phyloP scores from a whole-genome alignment of 1,284 basidiomycete genomes.

The Inonotus hispidus region DNA sequence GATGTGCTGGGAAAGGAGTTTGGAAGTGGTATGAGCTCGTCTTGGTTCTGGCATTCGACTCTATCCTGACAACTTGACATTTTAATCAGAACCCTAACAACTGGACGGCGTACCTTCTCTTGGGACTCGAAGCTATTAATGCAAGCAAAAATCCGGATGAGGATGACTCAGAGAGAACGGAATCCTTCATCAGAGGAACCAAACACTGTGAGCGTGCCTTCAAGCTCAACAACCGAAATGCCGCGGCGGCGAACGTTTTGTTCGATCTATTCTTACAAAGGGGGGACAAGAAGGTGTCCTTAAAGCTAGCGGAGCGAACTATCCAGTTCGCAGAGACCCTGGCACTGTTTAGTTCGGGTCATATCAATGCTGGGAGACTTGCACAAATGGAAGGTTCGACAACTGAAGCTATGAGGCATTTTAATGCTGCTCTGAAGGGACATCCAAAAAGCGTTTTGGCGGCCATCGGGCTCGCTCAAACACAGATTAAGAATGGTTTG shows the following conservation, averaged over 20 bases:
- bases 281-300: conserved; percentile 47
- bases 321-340: conserved; percentile 89
- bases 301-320: conserved; percentile 85
- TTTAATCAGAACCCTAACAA: conserved; percentile 63
- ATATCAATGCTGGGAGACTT: conserved; percentile 72
- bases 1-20: conserved; percentile 81
- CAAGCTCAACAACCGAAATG: conserved; percentile 69
- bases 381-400: conserved; percentile 62
- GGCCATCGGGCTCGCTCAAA: conserved; percentile 80
- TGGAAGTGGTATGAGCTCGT: conserved; percentile 64
- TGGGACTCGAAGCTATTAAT: conserved; percentile 83
- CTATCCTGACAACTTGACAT: neutral
- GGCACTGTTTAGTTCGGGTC: conserved; percentile 72
- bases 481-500: conserved; percentile 76
- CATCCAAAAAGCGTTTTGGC: conserved; percentile 74
- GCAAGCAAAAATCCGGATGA: conserved; percentile 62
- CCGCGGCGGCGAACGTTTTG: conserved; percentile 72
- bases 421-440: conserved; percentile 67
- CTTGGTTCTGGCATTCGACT: conserved; percentile 16
- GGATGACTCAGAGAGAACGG: conserved; percentile 54
- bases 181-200: conserved; percentile 46
- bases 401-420: conserved; percentile 65
- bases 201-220: conserved; percentile 68
- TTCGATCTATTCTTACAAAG: conserved; percentile 72
- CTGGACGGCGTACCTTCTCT: conserved; percentile 71